These are phyloP conservation scores for Echinochloa phyllopogon DNA, from an alignment of 176 grass and related monocot genomes.

Conservation along the genomic window DNA sequence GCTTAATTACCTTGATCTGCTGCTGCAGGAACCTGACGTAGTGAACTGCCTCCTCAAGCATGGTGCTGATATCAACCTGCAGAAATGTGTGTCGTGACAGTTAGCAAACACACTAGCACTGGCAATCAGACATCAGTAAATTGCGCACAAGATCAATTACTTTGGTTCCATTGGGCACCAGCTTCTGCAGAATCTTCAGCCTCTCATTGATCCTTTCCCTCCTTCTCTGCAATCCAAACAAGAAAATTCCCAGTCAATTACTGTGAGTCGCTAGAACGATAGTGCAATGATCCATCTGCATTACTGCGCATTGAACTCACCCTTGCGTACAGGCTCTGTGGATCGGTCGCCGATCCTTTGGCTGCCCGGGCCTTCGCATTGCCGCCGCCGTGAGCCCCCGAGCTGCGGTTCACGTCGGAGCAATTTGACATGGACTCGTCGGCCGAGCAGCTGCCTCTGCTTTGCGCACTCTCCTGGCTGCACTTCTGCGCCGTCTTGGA, in stretches of 20 bases:
- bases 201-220: conserved; percentile 79
- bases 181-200: conserved; percentile 63
- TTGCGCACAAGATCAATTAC: conserved; percentile 25
- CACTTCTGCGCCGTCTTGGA: conserved; percentile 43
- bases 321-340: conserved; percentile 82
- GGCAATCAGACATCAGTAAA: not conserved
- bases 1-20: conserved; percentile 76
- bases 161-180: conserved; percentile 85
- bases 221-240: conserved; percentile 64
- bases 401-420: conserved; percentile 35
- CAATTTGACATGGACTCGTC: conserved; percentile 49
- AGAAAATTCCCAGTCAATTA: conserved; percentile 28
- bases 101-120: not conserved
- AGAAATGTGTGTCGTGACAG: not conserved
- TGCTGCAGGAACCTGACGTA: conserved; percentile 87
- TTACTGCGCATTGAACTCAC: conserved; percentile 34
- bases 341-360: conserved; percentile 51
- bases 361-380: conserved; percentile 54
- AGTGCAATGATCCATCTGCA: not conserved
- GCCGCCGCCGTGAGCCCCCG: conserved; percentile 16
- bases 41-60: conserved; percentile 81
- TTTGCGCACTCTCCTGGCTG: not conserved
- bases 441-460: conserved; percentile 54
- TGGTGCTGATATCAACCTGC: conserved; percentile 87
- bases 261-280: not conserved